These are phyloP conservation scores for Boletus reticulatus DNA, from an alignment of 768 basidiomycete genomes.

Conservation along the genomic window DNA sequence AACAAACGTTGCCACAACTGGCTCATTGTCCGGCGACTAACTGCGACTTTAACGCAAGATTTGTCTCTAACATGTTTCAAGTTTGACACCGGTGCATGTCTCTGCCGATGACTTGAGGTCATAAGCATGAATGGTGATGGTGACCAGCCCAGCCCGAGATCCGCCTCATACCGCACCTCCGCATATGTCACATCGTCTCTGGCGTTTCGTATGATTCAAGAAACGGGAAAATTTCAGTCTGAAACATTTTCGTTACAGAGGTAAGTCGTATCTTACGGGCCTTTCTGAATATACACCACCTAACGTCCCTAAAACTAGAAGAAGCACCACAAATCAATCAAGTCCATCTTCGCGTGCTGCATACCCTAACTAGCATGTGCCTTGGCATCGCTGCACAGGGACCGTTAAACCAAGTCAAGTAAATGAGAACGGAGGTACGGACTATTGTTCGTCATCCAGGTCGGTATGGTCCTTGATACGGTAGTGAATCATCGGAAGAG, in stretches of 20 bases:
- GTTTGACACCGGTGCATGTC: too few species aligned
- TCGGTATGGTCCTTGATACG: constrained; percentile 65
- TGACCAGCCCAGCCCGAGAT: too few species aligned
- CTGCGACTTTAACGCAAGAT: too few species aligned
- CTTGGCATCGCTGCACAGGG: constrained; percentile 12
- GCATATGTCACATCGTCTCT: background rate
- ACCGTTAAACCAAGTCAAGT: background rate
- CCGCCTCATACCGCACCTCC: too few species aligned
- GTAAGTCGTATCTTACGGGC: background rate
- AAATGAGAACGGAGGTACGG: constrained; percentile 2
- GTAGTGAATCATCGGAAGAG: constrained; percentile 72
- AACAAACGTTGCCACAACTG: too few species aligned
- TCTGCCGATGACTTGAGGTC: too few species aligned
- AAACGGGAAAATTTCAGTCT: background rate
- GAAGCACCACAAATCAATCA: background rate
- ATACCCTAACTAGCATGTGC: background rate
- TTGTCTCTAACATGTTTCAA: too few species aligned
- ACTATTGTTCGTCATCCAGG: constrained; percentile 52
- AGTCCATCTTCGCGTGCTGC: background rate
- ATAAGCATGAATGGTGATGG: too few species aligned
- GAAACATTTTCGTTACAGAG: too few species aligned
- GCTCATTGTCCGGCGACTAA: too few species aligned
- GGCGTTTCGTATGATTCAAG: background rate
- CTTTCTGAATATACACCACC: background rate
- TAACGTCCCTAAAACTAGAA: background rate